These are phyloP conservation scores for Pythium guiyangense DNA, from an alignment of 352 stramenopile species.

Conservation along the genomic window DNA sequence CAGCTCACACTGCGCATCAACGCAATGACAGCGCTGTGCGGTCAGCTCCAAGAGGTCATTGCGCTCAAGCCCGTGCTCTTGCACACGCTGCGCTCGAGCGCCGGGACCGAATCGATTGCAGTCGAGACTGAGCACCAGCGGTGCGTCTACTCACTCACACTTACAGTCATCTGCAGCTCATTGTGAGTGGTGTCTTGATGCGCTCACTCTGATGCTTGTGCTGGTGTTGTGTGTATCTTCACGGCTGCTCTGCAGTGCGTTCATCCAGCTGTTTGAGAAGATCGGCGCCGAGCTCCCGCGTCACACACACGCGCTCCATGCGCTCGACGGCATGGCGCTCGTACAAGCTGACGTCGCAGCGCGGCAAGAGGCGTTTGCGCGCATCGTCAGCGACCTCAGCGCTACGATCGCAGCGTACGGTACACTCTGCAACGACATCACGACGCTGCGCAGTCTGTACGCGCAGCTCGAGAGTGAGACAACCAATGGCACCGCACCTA, in stretches of 20 bases:
- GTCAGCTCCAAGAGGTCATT: constrained; percentile 25
- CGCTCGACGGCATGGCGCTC: constrained; percentile 13
- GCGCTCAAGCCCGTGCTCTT: constrained; percentile 35
- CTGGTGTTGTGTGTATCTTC: background rate
- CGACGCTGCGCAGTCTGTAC: constrained; percentile 23
- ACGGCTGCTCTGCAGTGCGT: constrained; percentile 16
- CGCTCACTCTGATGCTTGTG: background rate
- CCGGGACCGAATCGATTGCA: constrained; percentile 25
- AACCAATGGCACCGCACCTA: background rate
- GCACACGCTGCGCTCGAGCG: constrained; percentile 29
- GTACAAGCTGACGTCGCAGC: constrained; percentile 8
- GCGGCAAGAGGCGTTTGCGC: constrained; percentile 22
- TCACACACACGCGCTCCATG: constrained; percentile 21
- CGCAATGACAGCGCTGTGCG: constrained; percentile 14
- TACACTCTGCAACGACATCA: constrained; percentile 22
- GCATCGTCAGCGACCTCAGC: constrained; percentile 15
- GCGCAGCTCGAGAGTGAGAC: constrained; percentile 15
- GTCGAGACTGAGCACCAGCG: constrained; percentile 40
- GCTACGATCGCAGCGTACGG: constrained; percentile 21
- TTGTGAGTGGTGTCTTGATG: too few relatives aligned
- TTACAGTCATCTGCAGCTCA: background rate
- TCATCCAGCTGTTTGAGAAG: constrained; percentile 50
- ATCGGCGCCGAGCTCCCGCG: constrained; percentile 35
- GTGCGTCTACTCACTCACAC: constrained; percentile 11
- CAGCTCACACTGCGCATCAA: constrained; percentile 25